phyloP scores from a whole-genome alignment of 2,329 filamentous ascomycete species.

The Fonsecaea pugnacius region DNA sequence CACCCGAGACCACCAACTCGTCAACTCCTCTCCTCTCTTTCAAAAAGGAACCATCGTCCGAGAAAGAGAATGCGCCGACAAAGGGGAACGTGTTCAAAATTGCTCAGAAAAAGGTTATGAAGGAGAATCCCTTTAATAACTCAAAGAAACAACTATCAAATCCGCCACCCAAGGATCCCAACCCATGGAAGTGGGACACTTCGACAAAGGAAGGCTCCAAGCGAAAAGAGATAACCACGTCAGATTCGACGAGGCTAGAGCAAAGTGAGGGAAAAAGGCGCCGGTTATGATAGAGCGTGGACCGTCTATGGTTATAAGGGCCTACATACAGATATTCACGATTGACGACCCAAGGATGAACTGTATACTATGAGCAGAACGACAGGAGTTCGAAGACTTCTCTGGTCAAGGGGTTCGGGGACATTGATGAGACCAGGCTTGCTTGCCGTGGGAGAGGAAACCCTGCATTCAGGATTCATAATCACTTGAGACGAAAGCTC shows the following conservation, averaged over 20 bases:
- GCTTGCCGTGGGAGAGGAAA: background rate
- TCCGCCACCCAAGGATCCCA: too few relatives aligned
- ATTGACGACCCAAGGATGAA: background rate
- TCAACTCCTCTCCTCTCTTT: conserved; percentile 37
- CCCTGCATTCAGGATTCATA: background rate
- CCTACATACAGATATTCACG: background rate
- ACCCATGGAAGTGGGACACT: too few relatives aligned
- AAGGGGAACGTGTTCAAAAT: background rate
- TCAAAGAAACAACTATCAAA: too few relatives aligned
- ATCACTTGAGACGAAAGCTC: background rate
- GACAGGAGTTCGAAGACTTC: background rate
- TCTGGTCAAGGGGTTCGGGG: background rate
- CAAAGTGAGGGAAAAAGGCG: conserved; percentile 27
- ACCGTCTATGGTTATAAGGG: background rate
- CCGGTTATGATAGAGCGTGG: conserved; percentile 25
- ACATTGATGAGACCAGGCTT: background rate
- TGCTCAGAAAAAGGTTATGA: too few relatives aligned
- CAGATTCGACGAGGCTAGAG: too few relatives aligned
- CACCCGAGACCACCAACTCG: conserved; percentile 35
- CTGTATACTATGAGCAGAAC: background rate
- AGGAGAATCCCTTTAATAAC: too few relatives aligned
- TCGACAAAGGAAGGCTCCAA: too few relatives aligned
- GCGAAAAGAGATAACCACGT: too few relatives aligned
- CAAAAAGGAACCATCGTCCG: conserved; percentile 26
- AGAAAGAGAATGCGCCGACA: conserved; percentile 28